A percentile compares a stretch with the other conserved stretches of the same genome.
These are phyloP conservation scores for Mycena epipterygia DNA, from an alignment of 768 basidiomycete genomes.

Conservation along the genomic window DNA sequence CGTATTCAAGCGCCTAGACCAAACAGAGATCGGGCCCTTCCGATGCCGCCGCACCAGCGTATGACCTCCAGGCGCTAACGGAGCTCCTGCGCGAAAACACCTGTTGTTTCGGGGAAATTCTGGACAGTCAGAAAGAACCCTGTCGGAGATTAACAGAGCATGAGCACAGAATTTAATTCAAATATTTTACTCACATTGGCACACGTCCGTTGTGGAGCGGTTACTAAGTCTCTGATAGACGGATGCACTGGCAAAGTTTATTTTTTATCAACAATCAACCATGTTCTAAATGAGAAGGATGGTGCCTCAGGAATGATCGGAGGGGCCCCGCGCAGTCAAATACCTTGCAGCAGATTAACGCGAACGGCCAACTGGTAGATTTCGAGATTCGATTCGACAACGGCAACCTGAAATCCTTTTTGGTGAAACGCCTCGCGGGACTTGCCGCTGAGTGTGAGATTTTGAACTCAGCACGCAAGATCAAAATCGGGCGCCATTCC, in stretches of 20 bases:
- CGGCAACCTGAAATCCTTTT: slow-evolving; percentile 8
- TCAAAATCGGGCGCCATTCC: background rate
- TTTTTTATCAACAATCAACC: background rate
- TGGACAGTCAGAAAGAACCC: background rate
- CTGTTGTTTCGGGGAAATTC: background rate
- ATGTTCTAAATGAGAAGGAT: background rate
- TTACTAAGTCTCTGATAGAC: slow-evolving; percentile 13
- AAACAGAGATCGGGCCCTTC: background rate
- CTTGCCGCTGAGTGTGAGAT: slow-evolving; percentile 1
- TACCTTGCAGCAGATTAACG: background rate
- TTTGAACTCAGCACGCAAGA: slow-evolving; percentile 4
- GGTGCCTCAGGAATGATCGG: background rate
- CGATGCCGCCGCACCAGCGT: slow-evolving; percentile 5
- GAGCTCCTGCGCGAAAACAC: background rate
- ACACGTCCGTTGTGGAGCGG: slow-evolving; percentile 13
- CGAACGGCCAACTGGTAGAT: background rate
- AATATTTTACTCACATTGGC: background rate
- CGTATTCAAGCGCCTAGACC: background rate
- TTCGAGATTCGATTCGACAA: slow-evolving; percentile 7
- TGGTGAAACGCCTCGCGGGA: background rate
- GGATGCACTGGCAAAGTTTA: background rate
- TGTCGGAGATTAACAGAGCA: slow-evolving; percentile 9
- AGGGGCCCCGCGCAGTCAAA: background rate
- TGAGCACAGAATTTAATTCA: background rate
- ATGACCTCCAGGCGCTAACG: background rate